These are phyloP conservation scores for Botrytis elliptica DNA, from an alignment of 2,329 filamentous ascomycete species.

Conservation along the genomic window DNA sequence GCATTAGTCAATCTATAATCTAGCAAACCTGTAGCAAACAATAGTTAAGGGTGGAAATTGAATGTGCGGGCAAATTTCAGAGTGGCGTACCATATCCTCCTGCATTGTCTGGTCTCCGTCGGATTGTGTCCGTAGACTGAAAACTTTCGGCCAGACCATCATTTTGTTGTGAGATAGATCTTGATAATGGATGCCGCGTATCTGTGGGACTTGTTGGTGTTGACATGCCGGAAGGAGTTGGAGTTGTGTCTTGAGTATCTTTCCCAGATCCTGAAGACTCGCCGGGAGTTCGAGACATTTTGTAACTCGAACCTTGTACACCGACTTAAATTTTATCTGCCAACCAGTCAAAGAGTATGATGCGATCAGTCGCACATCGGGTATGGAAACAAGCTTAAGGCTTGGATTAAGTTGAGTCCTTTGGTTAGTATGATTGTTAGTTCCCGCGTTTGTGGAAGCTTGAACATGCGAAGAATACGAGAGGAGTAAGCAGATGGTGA, in stretches of 20 bases:
- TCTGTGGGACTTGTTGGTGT: conserved; percentile 50
- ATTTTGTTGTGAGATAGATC: conserved; percentile 38
- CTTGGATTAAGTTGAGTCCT: conserved; percentile 1
- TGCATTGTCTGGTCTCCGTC: conserved; percentile 52
- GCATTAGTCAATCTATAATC: background rate
- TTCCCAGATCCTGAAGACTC: conserved; percentile 23
- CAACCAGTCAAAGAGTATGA: background rate
- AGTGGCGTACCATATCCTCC: conserved; percentile 52
- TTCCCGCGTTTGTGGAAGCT: conserved; percentile 16
- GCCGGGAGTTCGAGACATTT: conserved; percentile 30
- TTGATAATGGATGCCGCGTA: conserved; percentile 44
- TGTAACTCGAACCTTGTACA: background rate
- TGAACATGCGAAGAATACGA: conserved; percentile 18
- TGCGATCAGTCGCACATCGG: conserved; percentile 18
- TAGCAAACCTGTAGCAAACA: background rate
- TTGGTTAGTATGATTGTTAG: conserved; percentile 13
- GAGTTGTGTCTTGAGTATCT: conserved; percentile 24
- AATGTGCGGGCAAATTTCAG: background rate
- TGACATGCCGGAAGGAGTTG: conserved; percentile 32
- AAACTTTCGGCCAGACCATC: conserved; percentile 53
- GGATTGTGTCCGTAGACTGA: conserved; percentile 60
- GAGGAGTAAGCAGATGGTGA: conserved; percentile 15
- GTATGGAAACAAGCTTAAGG: conserved; percentile 2
- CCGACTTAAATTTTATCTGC: background rate
- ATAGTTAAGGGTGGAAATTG: background rate